Percentiles rank a stretch among this genome's conserved stretches.
Conservation (phyloP, 2,329 filamentous ascomycete species). For the Chaetomium olivaceum region DNA sequence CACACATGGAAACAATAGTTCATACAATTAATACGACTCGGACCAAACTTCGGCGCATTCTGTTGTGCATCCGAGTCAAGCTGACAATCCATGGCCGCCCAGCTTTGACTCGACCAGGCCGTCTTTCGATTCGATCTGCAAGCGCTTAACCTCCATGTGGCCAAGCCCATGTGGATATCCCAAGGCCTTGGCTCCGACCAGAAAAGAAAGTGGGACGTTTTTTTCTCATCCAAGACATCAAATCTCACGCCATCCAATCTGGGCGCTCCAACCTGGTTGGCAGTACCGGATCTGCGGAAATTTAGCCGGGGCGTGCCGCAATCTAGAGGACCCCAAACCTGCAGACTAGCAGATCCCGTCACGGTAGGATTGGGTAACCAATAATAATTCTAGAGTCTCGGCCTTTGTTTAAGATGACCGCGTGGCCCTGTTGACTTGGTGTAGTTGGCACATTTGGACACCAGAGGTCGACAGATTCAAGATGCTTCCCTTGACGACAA, state of each 20-base stretch:
- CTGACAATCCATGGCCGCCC: neutral
- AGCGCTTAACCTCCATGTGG: neutral
- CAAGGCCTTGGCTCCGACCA: neutral
- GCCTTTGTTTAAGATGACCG: neutral
- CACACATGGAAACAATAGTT: neutral
- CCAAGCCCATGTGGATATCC: neutral
- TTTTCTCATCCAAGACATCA: neutral
- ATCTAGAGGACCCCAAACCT: neutral
- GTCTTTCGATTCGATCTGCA: neutral
- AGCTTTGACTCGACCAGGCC: neutral
- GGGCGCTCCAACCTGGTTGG: slow-evolving; percentile 4
- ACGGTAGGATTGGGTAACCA: neutral
- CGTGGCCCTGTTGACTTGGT: no score
- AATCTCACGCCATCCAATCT: slow-evolving; percentile 10
- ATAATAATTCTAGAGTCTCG: neutral
- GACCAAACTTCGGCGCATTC: neutral
- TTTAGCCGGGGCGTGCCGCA: slow-evolving; percentile 14
- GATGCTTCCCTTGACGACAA: slow-evolving; percentile 5
- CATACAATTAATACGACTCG: neutral
- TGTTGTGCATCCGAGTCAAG: neutral
- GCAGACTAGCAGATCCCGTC: neutral
- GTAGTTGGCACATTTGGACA: neutral
- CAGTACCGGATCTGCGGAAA: neutral
- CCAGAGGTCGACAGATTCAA: neutral
- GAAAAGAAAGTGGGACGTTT: neutral